Evolutionary conservation across 129 eudicot species (phyloP), one percentile per base, ranked within the genome.

Genomic region (Scalesia atractyloides): DNA sequence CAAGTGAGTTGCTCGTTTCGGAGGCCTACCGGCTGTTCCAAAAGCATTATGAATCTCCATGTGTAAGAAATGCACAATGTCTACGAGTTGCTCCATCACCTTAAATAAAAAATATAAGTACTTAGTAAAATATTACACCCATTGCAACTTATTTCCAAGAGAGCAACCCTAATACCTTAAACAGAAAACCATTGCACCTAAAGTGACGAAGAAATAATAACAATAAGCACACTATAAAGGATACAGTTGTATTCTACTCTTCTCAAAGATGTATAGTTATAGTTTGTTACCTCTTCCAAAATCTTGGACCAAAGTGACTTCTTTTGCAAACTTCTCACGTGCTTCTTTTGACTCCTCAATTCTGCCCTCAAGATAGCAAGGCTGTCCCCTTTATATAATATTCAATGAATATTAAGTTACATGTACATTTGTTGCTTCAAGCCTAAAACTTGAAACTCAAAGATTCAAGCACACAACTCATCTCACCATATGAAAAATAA

Each of bases 281-380:
- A 70, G 36, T 30, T 58, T 10, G 74, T 43, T 87, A 90, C 98
- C 92, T 93, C 98, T 86, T 93, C 98, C 89, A 93, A 84, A 64
- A 84, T 81, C 83, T 74, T 90, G 71, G 92, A 86, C 97, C 97
- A 90, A 54, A 93, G 89, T 17, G 97, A 93, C 81, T 93, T 93
- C 84, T 89, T 90, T 69, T 93, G 85, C 86, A 95, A 82, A 79
- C 80, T 87, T 82, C 83, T 84, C 19, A 93, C 98, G 47, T 87
- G 97, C 76, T 93, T 93, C 84, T 72, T 95, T 76, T 95, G 99
- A 81, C 96, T 95, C 79, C 90, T 95, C 60, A 95, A 80, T 56
- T 95, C 99, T 48, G 96, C 89, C 76, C 85, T 84, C 68, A 90
- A 73, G 63, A 90, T 84, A 61, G 96, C 76, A 58, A 90, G 91